A percentile compares a stretch with the other conserved stretches of the same genome.
These are phyloP conservation scores for Capsella rubella DNA, from an alignment of 441 rosid species.

Conservation along the genomic window DNA sequence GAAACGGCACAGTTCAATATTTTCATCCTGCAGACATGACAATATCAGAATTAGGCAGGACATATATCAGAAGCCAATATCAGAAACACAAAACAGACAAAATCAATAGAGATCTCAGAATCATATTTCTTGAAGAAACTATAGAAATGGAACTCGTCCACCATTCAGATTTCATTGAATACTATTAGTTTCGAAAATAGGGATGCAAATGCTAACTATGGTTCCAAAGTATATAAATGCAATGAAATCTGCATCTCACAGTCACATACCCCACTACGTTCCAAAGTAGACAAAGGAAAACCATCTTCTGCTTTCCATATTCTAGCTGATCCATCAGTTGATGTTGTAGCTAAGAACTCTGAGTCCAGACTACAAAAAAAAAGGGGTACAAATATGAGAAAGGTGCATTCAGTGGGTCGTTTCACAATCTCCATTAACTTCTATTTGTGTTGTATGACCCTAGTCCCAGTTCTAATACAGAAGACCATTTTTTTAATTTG, in stretches of 20 bases:
- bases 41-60: slow-evolving; percentile 9
- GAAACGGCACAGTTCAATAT: slow-evolving; percentile 81
- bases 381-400: slow-evolving; percentile 33
- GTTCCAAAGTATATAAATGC: no score
- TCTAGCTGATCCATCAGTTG: slow-evolving; percentile 95
- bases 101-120: neutral
- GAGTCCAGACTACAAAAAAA: slow-evolving; percentile 81
- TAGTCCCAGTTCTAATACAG: slow-evolving; percentile 1
- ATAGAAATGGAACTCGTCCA: neutral
- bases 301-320: slow-evolving; percentile 96
- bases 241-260: neutral
- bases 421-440: slow-evolving; percentile 3
- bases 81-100: neutral
- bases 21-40: slow-evolving; percentile 72
- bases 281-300: slow-evolving; percentile 67
- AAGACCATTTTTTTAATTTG: slow-evolving; percentile 1
- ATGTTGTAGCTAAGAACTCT: slow-evolving; percentile 88
- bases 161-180: slow-evolving; percentile 1
- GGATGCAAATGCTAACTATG: slow-evolving; percentile 8
- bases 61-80: slow-evolving; percentile 22
- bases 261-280: slow-evolving; percentile 70
- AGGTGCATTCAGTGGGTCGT: slow-evolving; percentile 6
- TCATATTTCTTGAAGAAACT: neutral
- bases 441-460: neutral
- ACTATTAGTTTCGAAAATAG: neutral